Conservation (phyloP, 306 rosid species). For the Urtica urens region DNA sequence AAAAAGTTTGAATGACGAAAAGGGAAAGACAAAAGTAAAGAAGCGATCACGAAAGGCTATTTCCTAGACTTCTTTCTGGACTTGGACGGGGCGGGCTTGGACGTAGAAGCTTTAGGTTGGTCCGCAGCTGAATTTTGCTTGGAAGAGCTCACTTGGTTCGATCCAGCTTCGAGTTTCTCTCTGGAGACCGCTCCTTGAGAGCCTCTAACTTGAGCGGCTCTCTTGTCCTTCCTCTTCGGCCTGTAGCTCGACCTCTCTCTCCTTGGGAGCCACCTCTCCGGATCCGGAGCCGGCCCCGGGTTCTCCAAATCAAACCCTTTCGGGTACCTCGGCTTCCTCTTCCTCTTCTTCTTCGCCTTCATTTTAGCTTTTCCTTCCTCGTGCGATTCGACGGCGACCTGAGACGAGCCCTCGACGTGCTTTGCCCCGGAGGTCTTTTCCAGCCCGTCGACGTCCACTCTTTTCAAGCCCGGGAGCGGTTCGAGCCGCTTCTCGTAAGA, state of each 20-base stretch:
- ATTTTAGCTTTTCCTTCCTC: conserved; percentile 71
- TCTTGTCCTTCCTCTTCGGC: conserved; percentile 95
- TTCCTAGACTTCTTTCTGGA: conserved; percentile 83
- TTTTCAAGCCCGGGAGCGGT: conserved; percentile 69
- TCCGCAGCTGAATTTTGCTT: conserved; percentile 47
- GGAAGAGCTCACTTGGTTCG: conserved; percentile 43
- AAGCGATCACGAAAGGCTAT: conserved; percentile 11
- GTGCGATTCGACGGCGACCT: conserved; percentile 32
- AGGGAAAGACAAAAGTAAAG: conserved; percentile 4
- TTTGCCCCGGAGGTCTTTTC: conserved; percentile 83
- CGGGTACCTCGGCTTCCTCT: conserved; percentile 96
- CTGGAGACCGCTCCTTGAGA: conserved; percentile 81
- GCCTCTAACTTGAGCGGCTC: conserved; percentile 98
- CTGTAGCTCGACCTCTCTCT: conserved; percentile 88
- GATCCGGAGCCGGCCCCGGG: conserved; percentile 98
- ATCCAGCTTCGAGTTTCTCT: conserved; percentile 62
- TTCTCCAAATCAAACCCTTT: conserved; percentile 92
- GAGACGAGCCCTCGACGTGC: conserved; percentile 44
- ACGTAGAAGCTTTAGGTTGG: conserved; percentile 37
- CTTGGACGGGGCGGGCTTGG: too few relatives aligned
- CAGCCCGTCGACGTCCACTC: conserved; percentile 70
- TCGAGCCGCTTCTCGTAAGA: conserved; percentile 71
- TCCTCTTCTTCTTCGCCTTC: conserved; percentile 83
- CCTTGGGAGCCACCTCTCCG: conserved; percentile 98
- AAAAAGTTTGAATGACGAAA: conserved; percentile 5